Conservation (phyloP, 371 early-diverging fungal species). For the Syncephalastrum monosporum region DNA sequence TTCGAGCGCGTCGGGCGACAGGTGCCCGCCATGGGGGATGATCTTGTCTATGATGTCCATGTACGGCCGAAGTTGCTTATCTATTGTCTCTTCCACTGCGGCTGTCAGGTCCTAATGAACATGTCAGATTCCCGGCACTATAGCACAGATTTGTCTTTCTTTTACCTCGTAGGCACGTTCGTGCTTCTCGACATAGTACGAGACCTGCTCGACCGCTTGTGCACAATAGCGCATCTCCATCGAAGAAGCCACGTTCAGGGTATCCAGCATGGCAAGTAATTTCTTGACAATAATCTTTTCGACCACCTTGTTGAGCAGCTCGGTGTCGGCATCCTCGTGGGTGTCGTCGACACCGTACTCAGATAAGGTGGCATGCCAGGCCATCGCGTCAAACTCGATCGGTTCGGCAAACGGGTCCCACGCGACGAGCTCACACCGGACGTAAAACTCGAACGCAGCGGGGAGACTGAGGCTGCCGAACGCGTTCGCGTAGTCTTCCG, state of each 20-base stretch:
- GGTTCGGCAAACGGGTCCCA: conserved; percentile 60
- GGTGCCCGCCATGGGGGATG: conserved; percentile 6
- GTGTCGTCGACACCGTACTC: conserved; percentile 46
- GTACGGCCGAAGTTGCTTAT: conserved; percentile 28
- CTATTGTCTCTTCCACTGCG: conserved; percentile 22
- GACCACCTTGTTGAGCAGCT: conserved; percentile 58
- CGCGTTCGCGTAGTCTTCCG: conserved; percentile 67
- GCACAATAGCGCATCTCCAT: conserved; percentile 37
- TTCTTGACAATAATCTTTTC: conserved; percentile 43
- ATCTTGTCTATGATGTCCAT: conserved; percentile 25
- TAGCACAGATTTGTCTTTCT: not conserved
- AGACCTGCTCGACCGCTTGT: conserved; percentile 39
- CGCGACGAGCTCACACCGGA: conserved; percentile 61
- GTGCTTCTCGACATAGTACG: conserved; percentile 42
- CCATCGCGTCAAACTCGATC: conserved; percentile 53
- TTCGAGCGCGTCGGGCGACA: conserved; percentile 14
- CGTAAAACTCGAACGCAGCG: conserved; percentile 68
- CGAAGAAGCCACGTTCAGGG: conserved; percentile 30
- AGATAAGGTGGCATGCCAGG: conserved; percentile 50
- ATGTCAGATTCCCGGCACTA: not conserved
- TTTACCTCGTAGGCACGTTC: conserved; percentile 40
- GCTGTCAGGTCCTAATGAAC: conserved; percentile 24
- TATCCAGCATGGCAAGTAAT: conserved; percentile 31
- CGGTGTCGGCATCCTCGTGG: conserved; percentile 52
- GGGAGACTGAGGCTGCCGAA: conserved; percentile 70